These are phyloP conservation scores for Firmiana major DNA, from an alignment of 345 rosid genomes.

Conservation along the genomic window DNA sequence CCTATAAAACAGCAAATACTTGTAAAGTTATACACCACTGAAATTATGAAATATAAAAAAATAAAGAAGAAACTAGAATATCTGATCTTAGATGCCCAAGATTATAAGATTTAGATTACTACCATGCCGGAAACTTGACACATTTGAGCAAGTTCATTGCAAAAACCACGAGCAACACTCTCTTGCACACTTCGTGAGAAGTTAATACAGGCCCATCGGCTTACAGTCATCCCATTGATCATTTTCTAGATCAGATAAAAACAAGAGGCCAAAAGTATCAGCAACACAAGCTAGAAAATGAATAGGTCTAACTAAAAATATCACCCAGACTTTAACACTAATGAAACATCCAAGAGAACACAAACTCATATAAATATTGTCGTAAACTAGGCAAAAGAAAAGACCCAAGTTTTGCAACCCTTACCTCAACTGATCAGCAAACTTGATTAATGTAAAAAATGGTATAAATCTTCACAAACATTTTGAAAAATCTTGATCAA, in stretches of 20 bases:
- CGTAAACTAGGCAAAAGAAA: background rate
- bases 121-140: conserved; percentile 99
- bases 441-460: background rate
- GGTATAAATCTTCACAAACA: background rate
- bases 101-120: conserved; percentile 10
- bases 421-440: background rate
- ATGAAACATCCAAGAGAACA: background rate
- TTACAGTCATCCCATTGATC: conserved; percentile 97
- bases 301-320: background rate
- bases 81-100: background rate
- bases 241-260: conserved; percentile 56
- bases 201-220: conserved; percentile 94
- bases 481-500: background rate
- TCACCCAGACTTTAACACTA: background rate
- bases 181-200: conserved; percentile 96
- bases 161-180: conserved; percentile 84
- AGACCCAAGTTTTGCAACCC: background rate
- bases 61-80: background rate
- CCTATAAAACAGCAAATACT: conserved; percentile 36
- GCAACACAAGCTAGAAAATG: conserved; percentile 1
- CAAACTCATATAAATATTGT: no score
- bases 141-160: conserved; percentile 93
- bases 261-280: conserved; percentile 5
- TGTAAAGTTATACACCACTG: background rate
- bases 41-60: background rate